A percentile compares a stretch with the other conserved stretches of the same genome.
Evolutionary conservation across 129 eudicot species (phyloP).

Genomic region (Flaveria bidentis): DNA sequence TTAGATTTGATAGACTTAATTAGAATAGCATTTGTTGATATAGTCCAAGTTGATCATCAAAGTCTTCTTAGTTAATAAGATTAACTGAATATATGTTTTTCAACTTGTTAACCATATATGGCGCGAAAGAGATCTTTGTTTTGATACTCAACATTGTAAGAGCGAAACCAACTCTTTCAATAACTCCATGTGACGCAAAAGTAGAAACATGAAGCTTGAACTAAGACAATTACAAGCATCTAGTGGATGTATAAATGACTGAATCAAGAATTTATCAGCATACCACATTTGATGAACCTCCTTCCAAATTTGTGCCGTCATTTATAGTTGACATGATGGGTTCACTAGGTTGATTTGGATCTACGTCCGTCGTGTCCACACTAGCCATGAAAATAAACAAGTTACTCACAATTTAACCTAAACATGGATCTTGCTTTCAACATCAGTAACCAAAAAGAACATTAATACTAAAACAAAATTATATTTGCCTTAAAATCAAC

Average conservation of each 20-base stretch:
- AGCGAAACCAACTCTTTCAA: no score
- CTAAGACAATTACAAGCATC: not conserved
- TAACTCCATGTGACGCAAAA: not conserved
- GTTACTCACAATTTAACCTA: conserved; percentile 20
- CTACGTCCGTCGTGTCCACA: not conserved
- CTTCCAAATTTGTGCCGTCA: not conserved
- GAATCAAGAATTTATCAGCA: conserved; percentile 11
- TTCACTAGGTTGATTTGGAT: not conserved
- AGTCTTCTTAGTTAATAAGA: not conserved
- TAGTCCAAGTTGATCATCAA: conserved; percentile 8
- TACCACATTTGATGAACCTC: conserved; percentile 19
- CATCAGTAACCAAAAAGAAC: not conserved
- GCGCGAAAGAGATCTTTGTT: not conserved
- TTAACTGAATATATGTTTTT: not conserved
- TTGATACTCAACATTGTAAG: not conserved
- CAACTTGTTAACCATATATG: not conserved
- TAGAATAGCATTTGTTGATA: conserved; percentile 10
- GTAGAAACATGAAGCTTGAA: not conserved
- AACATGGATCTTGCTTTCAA: conserved; percentile 12
- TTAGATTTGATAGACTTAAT: not conserved
- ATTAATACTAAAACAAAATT: conserved; percentile 1
- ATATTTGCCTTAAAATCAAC: not conserved
- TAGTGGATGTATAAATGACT: not conserved
- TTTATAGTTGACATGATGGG: conserved; percentile 1
- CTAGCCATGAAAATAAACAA: conserved; percentile 18